phyloP scores from a whole-genome alignment of 352 stramenopile species.

The Phytophthora cryptogea region DNA sequence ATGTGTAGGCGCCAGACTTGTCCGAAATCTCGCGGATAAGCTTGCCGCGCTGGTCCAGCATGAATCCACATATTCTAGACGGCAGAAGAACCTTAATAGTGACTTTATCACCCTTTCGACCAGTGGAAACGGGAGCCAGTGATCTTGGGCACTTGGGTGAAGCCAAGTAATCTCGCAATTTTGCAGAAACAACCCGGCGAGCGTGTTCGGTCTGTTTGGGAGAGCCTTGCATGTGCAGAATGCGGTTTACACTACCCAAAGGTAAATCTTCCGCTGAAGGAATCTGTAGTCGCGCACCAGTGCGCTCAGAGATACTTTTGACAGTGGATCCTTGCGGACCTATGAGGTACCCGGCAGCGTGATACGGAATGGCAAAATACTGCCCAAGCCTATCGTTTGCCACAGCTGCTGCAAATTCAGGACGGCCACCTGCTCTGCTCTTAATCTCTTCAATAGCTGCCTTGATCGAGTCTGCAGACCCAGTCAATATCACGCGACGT shows the following conservation, averaged over 20 bases:
- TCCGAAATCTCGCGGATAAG: slow-evolving; percentile 62
- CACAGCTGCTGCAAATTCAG: slow-evolving; percentile 29
- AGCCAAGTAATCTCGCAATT: slow-evolving; percentile 48
- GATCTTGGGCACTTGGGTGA: slow-evolving; percentile 15
- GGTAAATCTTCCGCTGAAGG: slow-evolving; percentile 52
- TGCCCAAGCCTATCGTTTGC: slow-evolving; percentile 44
- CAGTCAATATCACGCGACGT: slow-evolving; percentile 51
- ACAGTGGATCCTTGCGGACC: slow-evolving; percentile 44
- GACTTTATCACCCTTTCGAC: slow-evolving; percentile 51
- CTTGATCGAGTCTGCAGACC: slow-evolving; percentile 38
- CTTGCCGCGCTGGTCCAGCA: slow-evolving; percentile 52
- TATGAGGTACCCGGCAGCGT: slow-evolving; percentile 55
- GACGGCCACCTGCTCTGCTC: slow-evolving; percentile 43
- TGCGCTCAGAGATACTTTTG: slow-evolving; percentile 48
- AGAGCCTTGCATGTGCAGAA: slow-evolving; percentile 66
- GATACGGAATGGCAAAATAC: slow-evolving; percentile 71
- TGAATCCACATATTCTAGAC: slow-evolving; percentile 43
- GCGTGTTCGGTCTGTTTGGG: slow-evolving; percentile 52
- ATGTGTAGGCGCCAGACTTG: slow-evolving; percentile 52
- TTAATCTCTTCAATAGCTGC: slow-evolving; percentile 45
- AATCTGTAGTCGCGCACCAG: slow-evolving; percentile 63
- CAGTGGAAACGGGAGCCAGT: slow-evolving; percentile 19
- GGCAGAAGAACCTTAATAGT: slow-evolving; percentile 58
- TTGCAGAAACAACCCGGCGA: slow-evolving; percentile 31
- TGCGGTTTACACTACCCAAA: slow-evolving; percentile 63